These are phyloP conservation scores for Talaromyces liani DNA, from an alignment of 495 filamentous ascomycete genomes.

Conservation along the genomic window DNA sequence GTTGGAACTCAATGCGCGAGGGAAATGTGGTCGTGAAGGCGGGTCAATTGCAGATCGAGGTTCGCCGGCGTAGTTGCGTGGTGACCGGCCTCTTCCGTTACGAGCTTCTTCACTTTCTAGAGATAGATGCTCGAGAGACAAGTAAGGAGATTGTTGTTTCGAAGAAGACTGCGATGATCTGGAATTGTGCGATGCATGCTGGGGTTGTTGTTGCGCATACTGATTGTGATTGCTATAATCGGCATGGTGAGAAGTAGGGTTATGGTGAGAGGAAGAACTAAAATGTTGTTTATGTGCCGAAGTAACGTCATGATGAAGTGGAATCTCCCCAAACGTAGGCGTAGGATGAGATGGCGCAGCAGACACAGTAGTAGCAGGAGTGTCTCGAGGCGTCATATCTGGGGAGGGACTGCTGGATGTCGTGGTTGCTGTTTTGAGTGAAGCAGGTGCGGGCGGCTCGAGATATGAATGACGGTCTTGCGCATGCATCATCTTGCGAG, in stretches of 20 bases:
- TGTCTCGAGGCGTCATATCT: slow-evolving; percentile 22
- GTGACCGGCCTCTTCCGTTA: slow-evolving; percentile 16
- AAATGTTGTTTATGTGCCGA: slow-evolving; percentile 20
- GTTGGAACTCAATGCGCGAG: slow-evolving; percentile 32
- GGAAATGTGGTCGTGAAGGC: slow-evolving; percentile 26
- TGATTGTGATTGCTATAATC: slow-evolving; percentile 1
- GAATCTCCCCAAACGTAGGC: slow-evolving; percentile 61
- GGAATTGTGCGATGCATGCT: slow-evolving; percentile 17
- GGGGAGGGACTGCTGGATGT: slow-evolving; percentile 11
- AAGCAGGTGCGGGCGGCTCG: slow-evolving; percentile 50
- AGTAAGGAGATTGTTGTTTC: slow-evolving; percentile 22
- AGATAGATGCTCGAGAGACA: slow-evolving; percentile 35
- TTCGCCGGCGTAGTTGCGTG: slow-evolving; percentile 29
- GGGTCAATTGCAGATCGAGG: slow-evolving; percentile 31
- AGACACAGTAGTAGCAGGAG: slow-evolving; percentile 45
- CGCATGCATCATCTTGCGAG: slow-evolving; percentile 79
- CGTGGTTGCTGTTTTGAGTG: slow-evolving; percentile 19
- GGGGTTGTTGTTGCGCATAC: background rate
- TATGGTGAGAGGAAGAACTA: slow-evolving; percentile 12
- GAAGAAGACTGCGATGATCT: slow-evolving; percentile 22
- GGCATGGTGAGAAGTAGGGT: slow-evolving; percentile 10
- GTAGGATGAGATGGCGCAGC: slow-evolving; percentile 34
- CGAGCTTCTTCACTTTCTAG: slow-evolving; percentile 29
- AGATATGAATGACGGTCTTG: slow-evolving; percentile 91
- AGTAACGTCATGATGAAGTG: slow-evolving; percentile 38